Evolutionary conservation across 2,329 filamentous ascomycete genomes (phyloP).

Genomic region (Monascus ruber): DNA sequence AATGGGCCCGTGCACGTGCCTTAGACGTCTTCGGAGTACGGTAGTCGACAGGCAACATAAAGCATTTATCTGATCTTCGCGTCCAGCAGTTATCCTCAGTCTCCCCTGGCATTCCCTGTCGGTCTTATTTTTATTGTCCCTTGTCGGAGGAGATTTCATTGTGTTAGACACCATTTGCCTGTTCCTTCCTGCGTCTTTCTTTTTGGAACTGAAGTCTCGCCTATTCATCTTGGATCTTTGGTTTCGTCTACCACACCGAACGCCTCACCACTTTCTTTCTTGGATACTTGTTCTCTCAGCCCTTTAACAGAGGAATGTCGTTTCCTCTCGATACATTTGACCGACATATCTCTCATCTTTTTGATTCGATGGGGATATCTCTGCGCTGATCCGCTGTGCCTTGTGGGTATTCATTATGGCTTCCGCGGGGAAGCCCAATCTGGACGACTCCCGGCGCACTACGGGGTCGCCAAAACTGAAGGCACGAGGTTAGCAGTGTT

Average conservation of each 20-base stretch:
- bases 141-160: not conserved
- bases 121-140: not conserved
- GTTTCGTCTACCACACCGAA: slow-evolving; percentile 6
- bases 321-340: slow-evolving; percentile 16
- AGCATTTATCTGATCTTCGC: not conserved
- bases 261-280: slow-evolving; percentile 6
- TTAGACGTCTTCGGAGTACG: not conserved
- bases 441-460: slow-evolving; percentile 35
- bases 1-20: not conserved
- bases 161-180: slow-evolving; percentile 5
- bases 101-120: not conserved
- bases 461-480: slow-evolving; percentile 38
- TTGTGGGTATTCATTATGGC: slow-evolving; percentile 30
- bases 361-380: slow-evolving; percentile 30
- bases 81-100: not conserved
- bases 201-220: slow-evolving; percentile 4
- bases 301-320: slow-evolving; percentile 27
- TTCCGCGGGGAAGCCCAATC: slow-evolving; percentile 30
- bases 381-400: slow-evolving; percentile 24
- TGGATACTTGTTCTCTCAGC: slow-evolving; percentile 5
- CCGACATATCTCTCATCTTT: slow-evolving; percentile 16
- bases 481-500: slow-evolving; percentile 32
- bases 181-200: slow-evolving; percentile 3
- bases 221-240: not conserved
- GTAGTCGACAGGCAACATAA: not conserved